Base-by-base conservation (phyloP, 2,329 filamentous ascomycete genomes). In the Alternaria postmessia region DNA sequence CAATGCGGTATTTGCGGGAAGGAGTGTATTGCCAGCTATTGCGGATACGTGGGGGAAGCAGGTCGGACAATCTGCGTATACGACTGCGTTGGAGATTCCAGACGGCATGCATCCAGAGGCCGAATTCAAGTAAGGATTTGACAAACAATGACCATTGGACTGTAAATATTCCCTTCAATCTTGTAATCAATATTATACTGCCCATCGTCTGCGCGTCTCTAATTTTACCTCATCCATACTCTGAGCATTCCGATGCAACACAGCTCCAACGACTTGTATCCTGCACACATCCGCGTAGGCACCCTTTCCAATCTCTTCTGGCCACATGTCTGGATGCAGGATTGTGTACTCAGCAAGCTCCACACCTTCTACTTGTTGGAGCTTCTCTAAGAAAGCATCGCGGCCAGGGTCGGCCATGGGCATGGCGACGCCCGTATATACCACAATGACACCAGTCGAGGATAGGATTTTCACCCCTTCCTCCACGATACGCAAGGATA, bases 21-120 rank as follows among this genome's bases (percentile, higher is more conserved):
- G 74, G 57, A 69, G 57, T 16, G 74, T 78, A 9, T 46, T 69
- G 30, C 67, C 66, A 24, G 63, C 60, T 7, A 64, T 77, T 53
- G 63, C 64, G 36, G 49, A 64, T 38, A 67, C 65, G 2, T 76
- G 75, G 75, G 67, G 65, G 7, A 64, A 63, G 24, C 49, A 66
- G 51, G 57, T 67, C 7, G 61, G 57, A 34, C 62, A 66, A 32
- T 71, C 65, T 3, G 69, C 68, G 5, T 78, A 78, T 57, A 75
- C 70, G 14, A 69, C 68, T 20, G 67, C 61, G 9, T 44, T 78
- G 26, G 75, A 77, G 59, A 69, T 72, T 49, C 74, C 74, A 6
- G 75, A 78, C 56, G 75, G 75, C 5, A 61, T 75, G 58, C 73
- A 77, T 47, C 73, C 75, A 1, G 67, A 75, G n/a, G 64, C 59